A percentile compares a stretch with the other conserved stretches of the same genome.
phyloP scores from a whole-genome alignment of 768 basidiomycete genomes.

The Suillus ampliporus region DNA sequence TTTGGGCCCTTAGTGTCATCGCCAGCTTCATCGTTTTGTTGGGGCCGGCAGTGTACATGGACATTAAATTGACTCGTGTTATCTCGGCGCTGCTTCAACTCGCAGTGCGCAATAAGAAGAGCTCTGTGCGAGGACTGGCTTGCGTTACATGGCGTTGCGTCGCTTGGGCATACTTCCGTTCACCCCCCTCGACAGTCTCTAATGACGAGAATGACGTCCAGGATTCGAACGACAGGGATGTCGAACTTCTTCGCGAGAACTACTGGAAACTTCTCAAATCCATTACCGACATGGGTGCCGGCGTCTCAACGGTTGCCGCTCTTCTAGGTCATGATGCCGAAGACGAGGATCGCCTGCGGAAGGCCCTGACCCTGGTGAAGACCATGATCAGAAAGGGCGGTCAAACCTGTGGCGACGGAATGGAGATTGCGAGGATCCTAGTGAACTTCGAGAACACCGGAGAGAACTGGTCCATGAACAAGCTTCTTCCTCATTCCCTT shows the following conservation, averaged over 20 bases:
- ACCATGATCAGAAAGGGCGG: constrained; percentile 62
- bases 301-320: constrained; percentile 60
- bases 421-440: constrained; percentile 53
- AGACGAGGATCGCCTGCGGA: constrained; percentile 48
- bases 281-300: constrained; percentile 64
- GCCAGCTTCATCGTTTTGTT: constrained; percentile 71
- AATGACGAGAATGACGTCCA: constrained; percentile 31
- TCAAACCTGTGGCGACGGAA: constrained; percentile 56
- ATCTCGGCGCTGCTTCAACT: constrained; percentile 57
- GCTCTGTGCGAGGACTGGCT: constrained; percentile 64
- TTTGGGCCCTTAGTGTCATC: constrained; percentile 76
- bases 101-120: constrained; percentile 66
- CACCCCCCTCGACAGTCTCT: constrained; percentile 37
- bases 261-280: constrained; percentile 56
- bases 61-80: constrained; percentile 48
- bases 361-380: constrained; percentile 55
- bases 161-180: constrained; percentile 69
- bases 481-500: constrained; percentile 55
- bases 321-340: constrained; percentile 49
- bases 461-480: constrained; percentile 51
- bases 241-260: constrained; percentile 35
- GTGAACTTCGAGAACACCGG: constrained; percentile 40
- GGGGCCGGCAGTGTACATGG: constrained; percentile 56
- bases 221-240: constrained; percentile 30
- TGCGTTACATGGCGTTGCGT: constrained; percentile 70